Conservation (phyloP, 805 yeast genomes). For the Nakazawaea ishiwadae region DNA sequence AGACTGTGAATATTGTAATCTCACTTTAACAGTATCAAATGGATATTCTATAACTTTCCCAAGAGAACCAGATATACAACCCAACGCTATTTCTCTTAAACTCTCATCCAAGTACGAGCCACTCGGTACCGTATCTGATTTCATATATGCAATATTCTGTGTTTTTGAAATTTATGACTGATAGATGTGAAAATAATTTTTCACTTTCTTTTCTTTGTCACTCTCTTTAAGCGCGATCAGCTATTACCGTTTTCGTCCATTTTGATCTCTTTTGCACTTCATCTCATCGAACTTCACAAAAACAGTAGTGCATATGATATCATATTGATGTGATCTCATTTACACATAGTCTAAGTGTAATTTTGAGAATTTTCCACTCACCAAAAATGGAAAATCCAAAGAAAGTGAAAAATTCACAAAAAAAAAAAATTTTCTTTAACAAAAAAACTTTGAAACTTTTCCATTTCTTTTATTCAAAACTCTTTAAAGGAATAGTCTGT, state of each 20-base stretch:
- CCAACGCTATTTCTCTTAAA: conserved; percentile 38
- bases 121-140: not conserved
- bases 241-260: not conserved
- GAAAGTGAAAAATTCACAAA: not conserved
- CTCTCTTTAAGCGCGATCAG: too few species aligned
- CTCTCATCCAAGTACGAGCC: conserved; percentile 7
- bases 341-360: not conserved
- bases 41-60: conserved; percentile 90
- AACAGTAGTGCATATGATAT: not conserved
- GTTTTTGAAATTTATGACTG: not conserved
- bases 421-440: conserved; percentile 1
- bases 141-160: not conserved
- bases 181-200: not conserved
- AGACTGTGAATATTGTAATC: conserved; percentile 72
- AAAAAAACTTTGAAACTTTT: not conserved
- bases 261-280: not conserved
- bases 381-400: not conserved
- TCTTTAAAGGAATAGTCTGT: conserved; percentile 76
- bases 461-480: conserved; percentile 1
- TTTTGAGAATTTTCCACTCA: not conserved
- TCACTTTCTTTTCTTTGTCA: too few species aligned
- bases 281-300: not conserved
- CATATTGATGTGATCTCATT: not conserved
- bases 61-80: conserved; percentile 68
- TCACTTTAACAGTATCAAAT: conserved; percentile 86